Conservation (phyloP, 805 yeast species). For the Debaryomyces hansenii region DNA sequence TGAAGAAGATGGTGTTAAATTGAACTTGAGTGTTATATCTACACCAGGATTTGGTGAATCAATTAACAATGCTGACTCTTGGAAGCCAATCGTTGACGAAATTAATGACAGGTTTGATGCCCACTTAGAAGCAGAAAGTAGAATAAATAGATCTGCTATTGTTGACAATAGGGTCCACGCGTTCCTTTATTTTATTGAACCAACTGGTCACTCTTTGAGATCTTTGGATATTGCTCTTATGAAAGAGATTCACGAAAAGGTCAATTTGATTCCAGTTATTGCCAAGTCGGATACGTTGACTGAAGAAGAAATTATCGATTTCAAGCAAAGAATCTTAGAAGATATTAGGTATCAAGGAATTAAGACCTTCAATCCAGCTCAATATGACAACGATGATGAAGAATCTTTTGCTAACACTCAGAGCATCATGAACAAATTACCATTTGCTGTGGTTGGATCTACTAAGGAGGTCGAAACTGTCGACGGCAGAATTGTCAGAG, state of each 20-base stretch:
- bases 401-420: conserved; percentile 69
- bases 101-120: conserved; percentile 82
- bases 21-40: conserved; percentile 79
- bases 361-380: conserved; percentile 70
- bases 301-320: conserved; percentile 74
- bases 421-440: conserved; percentile 69
- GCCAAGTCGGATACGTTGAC: conserved; percentile 93
- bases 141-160: conserved; percentile 67
- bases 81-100: conserved; percentile 92
- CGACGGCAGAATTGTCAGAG: conserved; percentile 83
- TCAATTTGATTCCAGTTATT: conserved; percentile 90
- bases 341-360: conserved; percentile 78
- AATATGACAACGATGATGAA: conserved; percentile 80
- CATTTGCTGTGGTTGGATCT: conserved; percentile 95
- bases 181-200: conserved; percentile 89
- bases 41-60: conserved; percentile 95
- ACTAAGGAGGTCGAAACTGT: conserved; percentile 63
- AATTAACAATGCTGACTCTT: conserved; percentile 63
- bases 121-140: conserved; percentile 87
- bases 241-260: conserved; percentile 85
- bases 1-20: conserved; percentile 91
- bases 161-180: conserved; percentile 91
- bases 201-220: conserved; percentile 91
- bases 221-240: conserved; percentile 87
- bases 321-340: conserved; percentile 73